Evolutionary conservation across 345 rosid genomes (phyloP), one percentile per base, ranked within the genome.

Genomic region (Reutealis trisperma): DNA sequence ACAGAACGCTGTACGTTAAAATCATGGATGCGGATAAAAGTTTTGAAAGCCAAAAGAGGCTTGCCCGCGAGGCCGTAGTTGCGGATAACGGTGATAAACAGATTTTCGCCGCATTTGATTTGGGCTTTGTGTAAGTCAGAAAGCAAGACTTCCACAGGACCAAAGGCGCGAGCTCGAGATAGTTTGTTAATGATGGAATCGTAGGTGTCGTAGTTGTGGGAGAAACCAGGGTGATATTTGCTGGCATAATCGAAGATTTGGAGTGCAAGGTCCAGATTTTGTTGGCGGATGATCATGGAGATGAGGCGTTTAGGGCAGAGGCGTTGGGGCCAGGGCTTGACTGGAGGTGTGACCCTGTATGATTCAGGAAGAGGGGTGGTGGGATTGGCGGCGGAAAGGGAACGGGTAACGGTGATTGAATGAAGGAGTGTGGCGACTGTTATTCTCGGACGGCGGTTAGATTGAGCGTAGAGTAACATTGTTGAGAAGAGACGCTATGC

Each of bases 161-260:
- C 86, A 77, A 94, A 94, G 65, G 91, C 91, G 34, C 98, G 97
- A 1, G 97, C 96, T 21, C 98, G 97, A 14, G 93, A 83, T 84
- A 94, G 93, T 79, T 89, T 91, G 58, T 83, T 82, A 84, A 94
- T 87, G 69, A 94, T 90, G 67, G 94, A 85, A 81, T 85, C 86
- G 86, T 90, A 93, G 68, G 98, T 91, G 45, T 89, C 90, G 86
- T 84, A 87, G 34, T 88, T 92, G 70, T 92, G 96, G 24, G 81
- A 82, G 72, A 93, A 89, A 0, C 86, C 83, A 18, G 88, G 92
- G 76, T 94, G 97, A 71, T 83, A 90, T 79, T 88, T 93, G 0
- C 92, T 91, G 42, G 98, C 97, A 85, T 90, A 87, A 25, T 86
- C 77, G 91, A 93, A 94, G 72, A 91, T 91, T 81, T 91, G 98